These are phyloP conservation scores for Phaeosphaeria sp. DNA, from an alignment of 2,329 filamentous ascomycete species.

Conservation along the genomic window DNA sequence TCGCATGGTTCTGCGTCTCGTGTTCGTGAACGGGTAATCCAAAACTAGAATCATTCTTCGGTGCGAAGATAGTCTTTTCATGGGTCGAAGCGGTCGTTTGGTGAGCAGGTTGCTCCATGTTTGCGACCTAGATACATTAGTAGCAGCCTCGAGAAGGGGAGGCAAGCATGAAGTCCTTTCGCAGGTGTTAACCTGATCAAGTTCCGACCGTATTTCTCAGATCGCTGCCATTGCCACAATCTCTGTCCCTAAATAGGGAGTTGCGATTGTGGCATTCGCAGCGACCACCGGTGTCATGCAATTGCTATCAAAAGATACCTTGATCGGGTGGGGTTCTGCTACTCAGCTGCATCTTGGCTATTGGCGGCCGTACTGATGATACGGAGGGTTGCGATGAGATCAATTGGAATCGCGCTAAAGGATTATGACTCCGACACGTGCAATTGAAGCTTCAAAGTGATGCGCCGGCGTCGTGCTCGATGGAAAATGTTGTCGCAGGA, in stretches of 20 bases:
- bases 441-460: not conserved
- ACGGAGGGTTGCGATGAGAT: not conserved
- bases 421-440: not conserved
- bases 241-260: not conserved
- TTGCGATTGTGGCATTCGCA: slow-evolving; percentile 3
- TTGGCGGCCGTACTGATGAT: slow-evolving; percentile 34
- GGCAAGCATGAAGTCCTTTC: slow-evolving; percentile 61
- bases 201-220: slow-evolving; percentile 64
- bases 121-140: slow-evolving; percentile 45
- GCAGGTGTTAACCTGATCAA: slow-evolving; percentile 63
- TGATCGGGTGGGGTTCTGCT: slow-evolving; percentile 45
- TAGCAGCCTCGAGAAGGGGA: slow-evolving; percentile 22
- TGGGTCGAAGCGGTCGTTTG: slow-evolving; percentile 13
- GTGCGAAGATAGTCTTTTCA: slow-evolving; percentile 35
- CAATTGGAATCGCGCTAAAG: not conserved
- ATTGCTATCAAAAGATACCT: slow-evolving; percentile 43
- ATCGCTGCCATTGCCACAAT: slow-evolving; percentile 30
- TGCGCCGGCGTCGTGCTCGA: not conserved
- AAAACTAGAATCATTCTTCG: slow-evolving; percentile 18
- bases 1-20: not conserved
- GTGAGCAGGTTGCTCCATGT: slow-evolving; percentile 25
- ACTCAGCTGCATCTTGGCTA: slow-evolving; percentile 40
- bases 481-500: not conserved
- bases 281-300: slow-evolving; percentile 50
- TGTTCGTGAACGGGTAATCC: slow-evolving; percentile 25